Base-by-base conservation (phyloP, 2,329 filamentous ascomycete genomes). In the Thyridium curvatum region DNA sequence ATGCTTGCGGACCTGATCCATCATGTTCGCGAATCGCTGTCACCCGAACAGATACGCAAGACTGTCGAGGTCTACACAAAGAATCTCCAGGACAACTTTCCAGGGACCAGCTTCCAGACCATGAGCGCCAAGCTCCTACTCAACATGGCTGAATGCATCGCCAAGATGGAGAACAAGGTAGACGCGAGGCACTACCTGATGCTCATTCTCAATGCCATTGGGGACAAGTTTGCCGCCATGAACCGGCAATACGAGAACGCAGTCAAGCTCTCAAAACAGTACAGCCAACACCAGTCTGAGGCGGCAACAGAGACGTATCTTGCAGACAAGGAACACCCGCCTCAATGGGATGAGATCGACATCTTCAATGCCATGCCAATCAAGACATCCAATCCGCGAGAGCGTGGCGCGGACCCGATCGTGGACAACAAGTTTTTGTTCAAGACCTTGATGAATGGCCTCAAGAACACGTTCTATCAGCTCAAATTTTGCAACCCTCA, bases 1-100 rank as follows among this genome's bases (percentile, higher is more conserved):
- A 97, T 97, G 89, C 77, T 99, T 35, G 94, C 93, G 3, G 93
- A 99, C 62, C 70, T 99, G 18, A 97, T 99, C 39, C 93, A 99
- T 54, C 93, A 98, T 60, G 86, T 98, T 17, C 79, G 93, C 41
- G 93, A 97, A 44, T 82, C 82, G n/a, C 69, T 99, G 16, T 81
- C 77, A 16, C 85, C 88, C 9, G 84, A 91, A 49, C 93, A 97
- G 64, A 98, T 99, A 46, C 81, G 90, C 34, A 86, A 90, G 55
- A 97, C 94, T 0, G 89, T 98, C 9, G 87, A 95, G 56, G 93
- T 98, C 4, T 99, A 98, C 61, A 97, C 94, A 2, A 88, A 84
- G 55, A 97, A 97, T 53, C 69, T 98, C 16, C 89, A 95, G 54
- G 93, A 97, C 59, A 88, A 87, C 46, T 95, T 95, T 46, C 94